These are phyloP conservation scores for Eutypella sp. DNA, from an alignment of 2,329 filamentous ascomycete species.

Conservation along the genomic window DNA sequence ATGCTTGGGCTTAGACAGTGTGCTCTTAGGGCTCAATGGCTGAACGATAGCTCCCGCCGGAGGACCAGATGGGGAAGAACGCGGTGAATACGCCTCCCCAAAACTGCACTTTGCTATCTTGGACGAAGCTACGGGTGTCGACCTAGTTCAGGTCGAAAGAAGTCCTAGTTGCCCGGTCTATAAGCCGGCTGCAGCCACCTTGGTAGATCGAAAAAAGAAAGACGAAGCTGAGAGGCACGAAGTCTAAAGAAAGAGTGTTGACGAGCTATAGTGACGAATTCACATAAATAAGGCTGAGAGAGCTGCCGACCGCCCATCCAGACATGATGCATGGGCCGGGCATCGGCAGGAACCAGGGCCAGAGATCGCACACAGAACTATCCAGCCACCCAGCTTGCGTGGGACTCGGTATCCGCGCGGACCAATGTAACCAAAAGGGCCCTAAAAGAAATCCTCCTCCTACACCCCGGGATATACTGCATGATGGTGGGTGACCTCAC, in stretches of 20 bases:
- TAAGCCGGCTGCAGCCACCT: slow-evolving; percentile 8
- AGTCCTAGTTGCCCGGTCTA: not conserved
- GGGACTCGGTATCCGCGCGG: slow-evolving; percentile 13
- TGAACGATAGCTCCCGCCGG: too few relatives aligned
- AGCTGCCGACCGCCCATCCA: not conserved
- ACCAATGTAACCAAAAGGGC: slow-evolving; percentile 18
- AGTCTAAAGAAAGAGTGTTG: slow-evolving; percentile 10
- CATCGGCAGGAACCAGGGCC: not conserved
- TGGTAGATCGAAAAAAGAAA: slow-evolving; percentile 6
- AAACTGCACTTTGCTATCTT: not conserved
- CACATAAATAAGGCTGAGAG: slow-evolving; percentile 2
- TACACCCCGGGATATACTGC: slow-evolving; percentile 14
- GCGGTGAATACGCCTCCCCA: not conserved
- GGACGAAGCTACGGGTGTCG: not conserved
- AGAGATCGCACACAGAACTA: not conserved
- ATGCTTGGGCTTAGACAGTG: not conserved
- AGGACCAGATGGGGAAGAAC: not conserved
- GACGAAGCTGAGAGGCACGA: slow-evolving; percentile 8
- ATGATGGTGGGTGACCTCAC: slow-evolving; percentile 13
- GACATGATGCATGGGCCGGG: not conserved
- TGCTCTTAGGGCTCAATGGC: not conserved
- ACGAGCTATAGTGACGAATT: slow-evolving; percentile 7
- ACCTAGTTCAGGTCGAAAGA: not conserved
- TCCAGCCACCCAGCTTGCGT: slow-evolving; percentile 11
- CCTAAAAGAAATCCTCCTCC: slow-evolving; percentile 14